These are phyloP conservation scores for Ploettnerulaceae sp. DNA, from an alignment of 2,329 filamentous ascomycete genomes.

Conservation along the genomic window DNA sequence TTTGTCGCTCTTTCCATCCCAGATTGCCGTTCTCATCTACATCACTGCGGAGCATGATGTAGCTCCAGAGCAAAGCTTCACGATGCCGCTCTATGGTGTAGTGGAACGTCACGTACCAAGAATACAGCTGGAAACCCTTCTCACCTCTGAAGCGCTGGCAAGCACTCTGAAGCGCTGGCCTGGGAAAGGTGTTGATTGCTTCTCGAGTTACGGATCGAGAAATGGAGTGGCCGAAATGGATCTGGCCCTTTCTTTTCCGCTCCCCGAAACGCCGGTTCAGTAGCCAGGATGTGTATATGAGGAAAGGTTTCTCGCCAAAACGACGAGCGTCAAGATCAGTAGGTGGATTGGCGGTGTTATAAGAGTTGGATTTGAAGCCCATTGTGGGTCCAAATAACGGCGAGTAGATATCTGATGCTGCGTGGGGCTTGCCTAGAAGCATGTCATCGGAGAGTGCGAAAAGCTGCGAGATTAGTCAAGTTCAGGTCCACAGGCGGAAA, in stretches of 20 bases:
- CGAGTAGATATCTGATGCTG: conserved; percentile 41
- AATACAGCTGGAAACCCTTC: conserved; percentile 40
- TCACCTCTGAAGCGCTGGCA: conserved; percentile 41
- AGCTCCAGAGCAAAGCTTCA: conserved; percentile 41
- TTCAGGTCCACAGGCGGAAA: background rate
- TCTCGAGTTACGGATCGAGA: conserved; percentile 38
- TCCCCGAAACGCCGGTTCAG: conserved; percentile 42
- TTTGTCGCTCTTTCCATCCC: conserved; percentile 37
- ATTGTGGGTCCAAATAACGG: conserved; percentile 40
- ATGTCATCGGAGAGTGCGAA: conserved; percentile 43
- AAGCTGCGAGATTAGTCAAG: conserved; percentile 26
- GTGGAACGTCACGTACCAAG: conserved; percentile 41
- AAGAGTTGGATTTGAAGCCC: conserved; percentile 40
- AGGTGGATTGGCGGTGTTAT: conserved; percentile 37
- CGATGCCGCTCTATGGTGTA: conserved; percentile 42
- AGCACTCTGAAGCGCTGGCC: conserved; percentile 37
- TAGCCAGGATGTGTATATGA: conserved; percentile 42
- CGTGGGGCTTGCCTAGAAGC: conserved; percentile 39
- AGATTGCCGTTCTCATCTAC: conserved; percentile 38
- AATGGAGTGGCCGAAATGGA: conserved; percentile 40
- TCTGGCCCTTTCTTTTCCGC: conserved; percentile 40
- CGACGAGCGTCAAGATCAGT: conserved; percentile 23
- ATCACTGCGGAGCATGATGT: conserved; percentile 39
- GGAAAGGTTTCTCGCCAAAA: conserved; percentile 42
- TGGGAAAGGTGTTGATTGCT: conserved; percentile 39